Conservation (phyloP, 2,329 filamentous ascomycete genomes). For the Gnomoniopsis smithogilvyi region DNA sequence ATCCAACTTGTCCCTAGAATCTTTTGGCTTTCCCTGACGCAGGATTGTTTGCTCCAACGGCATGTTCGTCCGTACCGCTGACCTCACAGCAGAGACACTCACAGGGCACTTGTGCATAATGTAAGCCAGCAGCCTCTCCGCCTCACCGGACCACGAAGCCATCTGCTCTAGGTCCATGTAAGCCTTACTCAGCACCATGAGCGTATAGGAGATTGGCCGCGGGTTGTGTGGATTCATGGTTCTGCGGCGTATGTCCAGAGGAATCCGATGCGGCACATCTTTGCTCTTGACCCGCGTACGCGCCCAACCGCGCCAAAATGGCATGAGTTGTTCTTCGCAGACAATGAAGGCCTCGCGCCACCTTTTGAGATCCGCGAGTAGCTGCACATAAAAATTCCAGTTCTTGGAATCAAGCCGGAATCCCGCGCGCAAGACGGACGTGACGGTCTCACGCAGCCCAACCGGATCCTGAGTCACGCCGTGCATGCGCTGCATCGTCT, state of each 20-base stretch:
- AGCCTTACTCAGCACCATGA: constrained; percentile 46
- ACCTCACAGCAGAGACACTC: constrained; percentile 37
- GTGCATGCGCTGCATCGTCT: constrained; percentile 46
- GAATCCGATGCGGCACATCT: constrained; percentile 26
- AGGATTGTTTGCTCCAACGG: constrained; percentile 24
- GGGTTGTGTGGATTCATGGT: constrained; percentile 34
- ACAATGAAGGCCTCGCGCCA: constrained; percentile 66
- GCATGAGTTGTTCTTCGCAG: constrained; percentile 78
- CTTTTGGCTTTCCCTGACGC: not conserved
- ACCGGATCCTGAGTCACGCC: constrained; percentile 36
- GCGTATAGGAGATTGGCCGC: constrained; percentile 40
- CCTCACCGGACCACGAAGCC: constrained; percentile 45
- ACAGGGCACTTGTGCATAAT: constrained; percentile 38
- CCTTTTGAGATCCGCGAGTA: constrained; percentile 58
- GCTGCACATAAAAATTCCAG: constrained; percentile 76
- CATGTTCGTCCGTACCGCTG: constrained; percentile 20
- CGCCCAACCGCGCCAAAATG: constrained; percentile 72
- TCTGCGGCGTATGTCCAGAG: constrained; percentile 36
- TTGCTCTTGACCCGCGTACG: constrained; percentile 24
- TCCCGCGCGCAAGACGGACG: constrained; percentile 58
- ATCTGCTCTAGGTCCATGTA: constrained; percentile 48
- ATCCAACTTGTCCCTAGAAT: not conserved
- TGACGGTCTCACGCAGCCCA: constrained; percentile 49
- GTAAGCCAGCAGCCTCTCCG: constrained; percentile 35
- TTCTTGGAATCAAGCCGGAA: constrained; percentile 73